Evolutionary conservation across 2,329 filamentous ascomycete genomes (phyloP), one percentile per base, ranked within the genome.

Genomic region (Verticillium klebahnii): DNA sequence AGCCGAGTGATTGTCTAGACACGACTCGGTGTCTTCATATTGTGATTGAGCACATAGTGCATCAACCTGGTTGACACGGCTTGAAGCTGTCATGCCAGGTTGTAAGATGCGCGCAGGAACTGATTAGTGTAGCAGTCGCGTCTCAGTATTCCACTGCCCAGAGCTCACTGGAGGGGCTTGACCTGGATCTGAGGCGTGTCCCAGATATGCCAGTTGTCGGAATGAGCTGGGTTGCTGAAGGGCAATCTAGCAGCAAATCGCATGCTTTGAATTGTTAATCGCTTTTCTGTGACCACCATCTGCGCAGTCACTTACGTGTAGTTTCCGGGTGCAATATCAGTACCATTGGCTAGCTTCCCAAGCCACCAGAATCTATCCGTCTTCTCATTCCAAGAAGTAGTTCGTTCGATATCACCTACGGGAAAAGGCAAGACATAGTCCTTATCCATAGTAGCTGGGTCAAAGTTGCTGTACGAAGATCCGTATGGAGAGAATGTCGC

Each of bases 271-370:
- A 45, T 17, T 1, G 9, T 45, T 17, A 36, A 8, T 11, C 14
- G 7, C 7, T 9, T 36, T 14, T 11, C 34, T 7, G 5, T 36
- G 34, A 14, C 34, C 3, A 29, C 14, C 34, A 36, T 11, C 11
- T 9, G 5, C 14, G 1, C 3, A 9, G 14, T 2, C 9, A 14
- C 45, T 23, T 25, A 52, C 45, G 45, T 59, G 32, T 72, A 72
- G 31, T 65, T 66, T 23, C 70, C 70, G 3, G 65, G 66, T 19
- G 59, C 63, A 23, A 72, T 70, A 32, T 67, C 65, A n/a, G 61
- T 66, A 2, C 69, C 70, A 29, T 72, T 71, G 0, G 66, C 65
- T 25, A 73, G 25, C 56, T 68, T 68, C 8, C 71, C 71, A 5
- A 72, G 63, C 71, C 71, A 72, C 67, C 66, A 69, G 36, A 66